A percentile compares a stretch with the other conserved stretches of the same genome.
Evolutionary conservation across 768 basidiomycete genomes (phyloP).

Genomic region (Pleurotus djamor): DNA sequence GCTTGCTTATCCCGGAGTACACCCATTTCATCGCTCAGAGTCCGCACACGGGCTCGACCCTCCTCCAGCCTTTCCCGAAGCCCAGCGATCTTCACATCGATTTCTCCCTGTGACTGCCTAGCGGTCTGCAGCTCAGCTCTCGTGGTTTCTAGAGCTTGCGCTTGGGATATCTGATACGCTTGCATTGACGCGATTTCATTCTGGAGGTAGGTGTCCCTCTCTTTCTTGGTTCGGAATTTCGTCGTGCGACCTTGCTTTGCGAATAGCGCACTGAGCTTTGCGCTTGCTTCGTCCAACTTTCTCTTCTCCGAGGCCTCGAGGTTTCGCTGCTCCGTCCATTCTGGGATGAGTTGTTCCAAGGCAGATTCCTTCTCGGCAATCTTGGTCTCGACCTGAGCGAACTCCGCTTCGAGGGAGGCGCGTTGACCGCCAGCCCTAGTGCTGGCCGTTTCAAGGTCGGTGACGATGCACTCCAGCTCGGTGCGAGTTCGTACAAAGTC

Average conservation of each 20-base stretch:
- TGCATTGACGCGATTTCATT: constrained; percentile 75
- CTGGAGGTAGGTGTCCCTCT: constrained; percentile 82
- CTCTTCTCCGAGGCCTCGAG: constrained; percentile 55
- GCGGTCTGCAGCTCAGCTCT: constrained; percentile 47
- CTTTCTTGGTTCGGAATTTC: constrained; percentile 79
- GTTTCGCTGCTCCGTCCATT: constrained; percentile 61
- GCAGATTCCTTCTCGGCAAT: constrained; percentile 62
- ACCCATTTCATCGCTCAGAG: constrained; percentile 59
- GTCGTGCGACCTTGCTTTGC: constrained; percentile 89
- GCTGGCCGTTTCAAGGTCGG: constrained; percentile 70
- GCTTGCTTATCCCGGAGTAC: constrained; percentile 65
- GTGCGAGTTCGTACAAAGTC: constrained; percentile 85
- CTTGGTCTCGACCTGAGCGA: constrained; percentile 54
- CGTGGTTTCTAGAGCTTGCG: constrained; percentile 51
- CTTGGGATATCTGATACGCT: constrained; percentile 55
- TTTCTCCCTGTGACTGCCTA: constrained; percentile 44
- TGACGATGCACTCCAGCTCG: constrained; percentile 81
- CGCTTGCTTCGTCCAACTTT: constrained; percentile 71
- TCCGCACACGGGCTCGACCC: constrained; percentile 51
- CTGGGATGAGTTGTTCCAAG: constrained; percentile 63
- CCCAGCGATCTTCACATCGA: constrained; percentile 57
- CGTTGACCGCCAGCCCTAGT: constrained; percentile 65
- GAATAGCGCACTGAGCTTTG: constrained; percentile 71
- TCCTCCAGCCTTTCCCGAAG: constrained; percentile 65
- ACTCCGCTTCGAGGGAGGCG: constrained; percentile 61